A percentile compares a stretch with the other conserved stretches of the same genome.
Conservation (phyloP, 106 monocot species). For the Dioscorea zingiberensis region DNA sequence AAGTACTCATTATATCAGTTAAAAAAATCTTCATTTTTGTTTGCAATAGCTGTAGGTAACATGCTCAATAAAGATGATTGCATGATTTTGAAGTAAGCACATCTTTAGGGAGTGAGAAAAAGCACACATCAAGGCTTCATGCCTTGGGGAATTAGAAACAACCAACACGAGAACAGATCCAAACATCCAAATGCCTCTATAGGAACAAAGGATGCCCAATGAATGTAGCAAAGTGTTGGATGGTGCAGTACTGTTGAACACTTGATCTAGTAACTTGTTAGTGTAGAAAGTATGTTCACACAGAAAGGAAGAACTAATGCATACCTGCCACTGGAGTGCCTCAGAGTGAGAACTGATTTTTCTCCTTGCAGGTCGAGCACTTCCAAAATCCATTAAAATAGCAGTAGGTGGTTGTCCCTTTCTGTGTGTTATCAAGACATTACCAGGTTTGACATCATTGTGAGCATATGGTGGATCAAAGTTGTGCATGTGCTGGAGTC, state of each 20-base stretch:
- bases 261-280: too few species aligned
- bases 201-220: too few species aligned
- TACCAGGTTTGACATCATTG: constrained; percentile 97
- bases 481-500: constrained; percentile 92
- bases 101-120: too few species aligned
- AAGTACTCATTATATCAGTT: background rate
- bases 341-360: constrained; percentile 79
- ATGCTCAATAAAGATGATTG: too few species aligned
- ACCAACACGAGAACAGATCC: too few species aligned
- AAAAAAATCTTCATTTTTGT: background rate
- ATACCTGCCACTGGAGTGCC: constrained; percentile 87
- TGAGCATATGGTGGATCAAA: constrained; percentile 97
- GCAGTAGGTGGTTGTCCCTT: constrained; percentile 75
- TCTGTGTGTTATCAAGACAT: constrained; percentile 77
- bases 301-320: background rate
- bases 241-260: too few species aligned
- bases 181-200: too few species aligned
- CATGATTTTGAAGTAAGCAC: too few species aligned
- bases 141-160: too few species aligned
- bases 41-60: background rate
- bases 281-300: background rate
- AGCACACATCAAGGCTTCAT: too few species aligned
- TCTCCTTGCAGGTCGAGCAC: constrained; percentile 75
- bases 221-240: too few species aligned
- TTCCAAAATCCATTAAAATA: constrained; percentile 99